These are phyloP conservation scores for Fraxinus greggii DNA, from an alignment of 305 asterid species.

Conservation along the genomic window DNA sequence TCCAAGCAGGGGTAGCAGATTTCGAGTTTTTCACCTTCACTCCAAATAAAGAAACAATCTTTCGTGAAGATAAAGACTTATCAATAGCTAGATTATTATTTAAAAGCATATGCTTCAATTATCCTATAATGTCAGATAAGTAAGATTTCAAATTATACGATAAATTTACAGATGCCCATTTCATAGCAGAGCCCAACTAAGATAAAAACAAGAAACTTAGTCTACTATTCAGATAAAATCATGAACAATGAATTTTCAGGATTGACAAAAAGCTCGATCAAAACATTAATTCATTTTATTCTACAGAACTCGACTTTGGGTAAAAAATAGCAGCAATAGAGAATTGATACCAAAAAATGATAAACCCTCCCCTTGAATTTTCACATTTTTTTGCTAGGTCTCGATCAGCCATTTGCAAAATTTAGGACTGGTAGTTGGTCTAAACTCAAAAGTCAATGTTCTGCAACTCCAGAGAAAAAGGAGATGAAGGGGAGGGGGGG, in stretches of 20 bases:
- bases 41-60: not conserved
- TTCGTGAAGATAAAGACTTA: not conserved
- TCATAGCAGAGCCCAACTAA: not conserved
- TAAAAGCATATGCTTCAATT: not conserved
- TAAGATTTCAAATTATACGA: not conserved
- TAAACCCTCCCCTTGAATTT: not conserved
- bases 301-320: not conserved
- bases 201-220: not conserved
- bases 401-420: not conserved
- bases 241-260: not conserved
- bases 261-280: not conserved
- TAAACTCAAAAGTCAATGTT: not conserved
- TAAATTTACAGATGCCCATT: not conserved
- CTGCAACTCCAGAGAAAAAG: not conserved
- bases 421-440: not conserved
- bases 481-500: not conserved
- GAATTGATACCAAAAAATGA: not conserved
- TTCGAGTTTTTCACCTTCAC: conserved; percentile 1
- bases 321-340: not conserved
- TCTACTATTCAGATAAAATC: not conserved
- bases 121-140: not conserved
- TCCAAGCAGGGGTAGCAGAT: conserved; percentile 17
- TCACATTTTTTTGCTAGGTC: not conserved
- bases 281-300: not conserved
- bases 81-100: not conserved